A percentile compares a stretch with the other conserved stretches of the same genome.
Evolutionary conservation across 2,329 filamentous ascomycete species (phyloP).

Genomic region (Talaromyces sp.): DNA sequence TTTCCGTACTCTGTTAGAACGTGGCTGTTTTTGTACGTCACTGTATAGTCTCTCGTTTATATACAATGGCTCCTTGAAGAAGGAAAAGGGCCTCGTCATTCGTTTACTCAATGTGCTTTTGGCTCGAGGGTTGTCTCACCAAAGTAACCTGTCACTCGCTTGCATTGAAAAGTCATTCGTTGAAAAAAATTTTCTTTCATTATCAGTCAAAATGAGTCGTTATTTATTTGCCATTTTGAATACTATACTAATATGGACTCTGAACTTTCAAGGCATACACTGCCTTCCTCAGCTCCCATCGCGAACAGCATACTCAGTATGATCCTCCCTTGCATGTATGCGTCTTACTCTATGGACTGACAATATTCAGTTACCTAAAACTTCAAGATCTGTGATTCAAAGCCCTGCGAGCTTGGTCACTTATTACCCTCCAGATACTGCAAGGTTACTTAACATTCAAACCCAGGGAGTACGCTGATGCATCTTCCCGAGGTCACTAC

Average conservation of each 20-base stretch:
- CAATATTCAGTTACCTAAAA: background rate
- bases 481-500: background rate
- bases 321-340: background rate
- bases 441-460: slow-evolving; percentile 27
- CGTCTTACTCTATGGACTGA: background rate
- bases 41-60: background rate
- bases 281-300: slow-evolving; percentile 23
- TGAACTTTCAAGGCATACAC: slow-evolving; percentile 28
- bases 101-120: slow-evolving; percentile 3
- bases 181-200: background rate
- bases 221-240: slow-evolving; percentile 24
- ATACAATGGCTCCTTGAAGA: background rate
- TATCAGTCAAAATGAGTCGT: slow-evolving; percentile 21
- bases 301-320: slow-evolving; percentile 1
- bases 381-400: background rate
- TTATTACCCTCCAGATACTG: slow-evolving; percentile 34
- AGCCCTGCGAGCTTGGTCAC: slow-evolving; percentile 27
- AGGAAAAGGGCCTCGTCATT: background rate
- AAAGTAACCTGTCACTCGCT: background rate
- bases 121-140: background rate
- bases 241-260: slow-evolving; percentile 35
- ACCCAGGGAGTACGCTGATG: slow-evolving; percentile 31
- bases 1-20: background rate
- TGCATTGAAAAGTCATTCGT: slow-evolving; percentile 1
- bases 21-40: background rate